phyloP scores from a whole-genome alignment of 306 rosid genomes.

The Sicyos edulis region DNA sequence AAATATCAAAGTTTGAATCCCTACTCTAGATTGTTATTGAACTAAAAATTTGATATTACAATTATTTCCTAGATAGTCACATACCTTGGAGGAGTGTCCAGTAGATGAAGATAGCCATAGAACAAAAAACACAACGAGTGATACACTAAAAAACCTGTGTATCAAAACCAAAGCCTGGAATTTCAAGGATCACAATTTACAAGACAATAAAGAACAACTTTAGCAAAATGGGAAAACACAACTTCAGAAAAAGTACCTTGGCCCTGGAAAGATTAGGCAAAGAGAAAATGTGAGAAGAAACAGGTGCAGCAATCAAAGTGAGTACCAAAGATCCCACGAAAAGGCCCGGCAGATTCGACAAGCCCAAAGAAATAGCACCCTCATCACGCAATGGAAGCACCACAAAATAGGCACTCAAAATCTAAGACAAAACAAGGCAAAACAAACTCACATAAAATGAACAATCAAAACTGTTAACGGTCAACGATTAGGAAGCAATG shows the following conservation, averaged over 20 bases:
- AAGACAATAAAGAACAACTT: slow-evolving; percentile 10
- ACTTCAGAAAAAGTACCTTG: slow-evolving; percentile 41
- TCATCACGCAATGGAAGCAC: slow-evolving; percentile 96
- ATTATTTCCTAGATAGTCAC: slow-evolving; percentile 20
- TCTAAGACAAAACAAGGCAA: slow-evolving; percentile 32
- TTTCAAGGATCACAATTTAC: slow-evolving; percentile 59
- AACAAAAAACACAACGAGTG: slow-evolving; percentile 68
- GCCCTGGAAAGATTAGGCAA: slow-evolving; percentile 58
- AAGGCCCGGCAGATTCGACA: slow-evolving; percentile 70
- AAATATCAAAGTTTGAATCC: neutral
- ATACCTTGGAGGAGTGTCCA: slow-evolving; percentile 48
- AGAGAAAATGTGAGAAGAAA: slow-evolving; percentile 80
- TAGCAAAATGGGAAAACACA: neutral
- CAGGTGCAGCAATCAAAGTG: slow-evolving; percentile 76
- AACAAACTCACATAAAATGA: neutral
- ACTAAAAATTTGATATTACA: slow-evolving; percentile 2
- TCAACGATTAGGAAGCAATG: too few relatives aligned
- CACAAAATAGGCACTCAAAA: slow-evolving; percentile 90
- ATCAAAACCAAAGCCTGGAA: slow-evolving; percentile 95
- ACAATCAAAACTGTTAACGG: neutral
- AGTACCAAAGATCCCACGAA: slow-evolving; percentile 76
- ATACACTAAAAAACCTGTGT: slow-evolving; percentile 96
- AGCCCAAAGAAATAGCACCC: slow-evolving; percentile 82
- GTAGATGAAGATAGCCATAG: slow-evolving; percentile 68
- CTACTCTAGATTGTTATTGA: neutral